Evolutionary conservation across 139 green algal species (phyloP), one percentile per base, ranked within the genome.

Genomic region (Pleodorina starrii): DNA sequence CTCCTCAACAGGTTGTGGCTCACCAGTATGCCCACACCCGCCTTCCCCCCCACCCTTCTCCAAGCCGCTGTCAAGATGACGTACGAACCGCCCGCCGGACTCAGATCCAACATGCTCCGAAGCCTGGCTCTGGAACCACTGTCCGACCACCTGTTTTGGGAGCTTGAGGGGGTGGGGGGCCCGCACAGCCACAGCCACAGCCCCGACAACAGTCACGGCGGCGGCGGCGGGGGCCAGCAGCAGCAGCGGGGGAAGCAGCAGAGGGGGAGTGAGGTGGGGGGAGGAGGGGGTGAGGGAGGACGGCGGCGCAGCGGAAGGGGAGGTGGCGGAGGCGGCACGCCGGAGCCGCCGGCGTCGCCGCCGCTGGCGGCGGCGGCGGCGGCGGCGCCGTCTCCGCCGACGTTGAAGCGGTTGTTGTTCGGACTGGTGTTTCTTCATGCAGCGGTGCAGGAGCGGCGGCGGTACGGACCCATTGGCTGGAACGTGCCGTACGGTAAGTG

Each of bases 21-120:
- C 69, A 94, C 91, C 21, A 92, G 66, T 44, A 91, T 93, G 91
- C 92, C 94, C 23, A 92, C 72, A 36, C 40, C 86, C 21, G 60
- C 89, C 60, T 94, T 96, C 85, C 94, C 94, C 0, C 43, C 92
- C 17, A 83, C 87, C 51, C 90, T 94, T 57, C 91, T 94, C 14
- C 93, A 96, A 76, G 93, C 91, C 81, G 69, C 90, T 35, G 93
- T 96, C 43, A 95, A 96, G 90, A 94, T 96, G 87, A 96, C 91
- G 69, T 94, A 91, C 69, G 94, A 96, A 84, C 94, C 94, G 29
- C 94, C 94, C 35, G 84, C 84, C 57, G 94, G 92, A 9, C 90
- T 96, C 69, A 74, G 85, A 21, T 89, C 92, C 57, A 96, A 96
- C 90, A 91, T 92, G 84, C 44, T 50, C 23, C 85, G 86, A 25